A percentile compares a stretch with the other conserved stretches of the same genome.
phyloP scores from a whole-genome alignment of 2,329 filamentous ascomycete genomes.

The Penicillium sclerotigenum region DNA sequence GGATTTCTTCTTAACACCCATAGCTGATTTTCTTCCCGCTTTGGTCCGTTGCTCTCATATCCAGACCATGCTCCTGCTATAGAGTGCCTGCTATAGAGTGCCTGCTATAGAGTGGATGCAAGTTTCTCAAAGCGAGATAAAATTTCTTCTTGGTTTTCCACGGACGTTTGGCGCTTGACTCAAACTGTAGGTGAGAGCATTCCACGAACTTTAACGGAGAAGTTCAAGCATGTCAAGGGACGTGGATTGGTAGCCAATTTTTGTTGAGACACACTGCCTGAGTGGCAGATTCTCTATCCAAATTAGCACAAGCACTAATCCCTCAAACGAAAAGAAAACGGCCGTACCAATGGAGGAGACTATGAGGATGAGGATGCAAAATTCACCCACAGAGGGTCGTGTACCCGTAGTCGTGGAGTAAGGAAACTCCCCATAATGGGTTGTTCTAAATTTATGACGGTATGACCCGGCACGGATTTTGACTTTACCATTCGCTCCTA shows the following conservation, averaged over 20 bases:
- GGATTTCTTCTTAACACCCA: too few relatives aligned
- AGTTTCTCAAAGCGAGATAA: neutral
- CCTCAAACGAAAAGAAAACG: neutral
- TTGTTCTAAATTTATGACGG: neutral
- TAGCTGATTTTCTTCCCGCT: neutral
- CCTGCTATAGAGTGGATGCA: neutral
- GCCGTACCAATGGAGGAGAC: neutral
- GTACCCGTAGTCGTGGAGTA: too few relatives aligned
- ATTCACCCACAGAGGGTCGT: neutral
- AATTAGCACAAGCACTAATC: neutral
- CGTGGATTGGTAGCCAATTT: neutral
- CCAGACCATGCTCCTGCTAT: neutral
- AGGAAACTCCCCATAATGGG: neutral
- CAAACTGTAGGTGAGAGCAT: neutral
- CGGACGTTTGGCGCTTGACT: neutral
- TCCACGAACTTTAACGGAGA: neutral
- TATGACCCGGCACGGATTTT: neutral
- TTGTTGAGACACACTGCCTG: neutral
- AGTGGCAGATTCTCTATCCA: neutral
- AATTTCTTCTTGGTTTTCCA: neutral
- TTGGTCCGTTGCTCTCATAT: neutral
- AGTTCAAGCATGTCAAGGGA: neutral
- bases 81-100: too few relatives aligned
- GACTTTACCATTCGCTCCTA: neutral
- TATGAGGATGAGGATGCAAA: neutral